Evolutionary conservation across 495 filamentous ascomycete species (phyloP).

Genomic region (Lasiosphaeria ovina): DNA sequence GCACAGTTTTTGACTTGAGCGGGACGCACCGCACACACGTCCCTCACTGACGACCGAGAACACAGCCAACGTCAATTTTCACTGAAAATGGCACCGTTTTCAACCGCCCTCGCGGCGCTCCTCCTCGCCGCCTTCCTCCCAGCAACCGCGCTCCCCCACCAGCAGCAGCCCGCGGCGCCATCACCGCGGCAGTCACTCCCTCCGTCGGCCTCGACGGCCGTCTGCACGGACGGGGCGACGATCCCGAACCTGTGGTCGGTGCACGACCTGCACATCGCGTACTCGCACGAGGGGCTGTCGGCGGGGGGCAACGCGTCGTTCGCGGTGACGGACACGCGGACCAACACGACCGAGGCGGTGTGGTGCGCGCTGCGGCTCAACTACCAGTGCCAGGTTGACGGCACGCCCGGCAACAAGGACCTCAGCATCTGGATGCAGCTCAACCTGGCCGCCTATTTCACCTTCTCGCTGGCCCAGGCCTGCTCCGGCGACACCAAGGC

Average conservation of each 20-base stretch:
- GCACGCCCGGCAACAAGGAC: slow-evolving; percentile 6
- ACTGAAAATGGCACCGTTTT: too few relatives aligned
- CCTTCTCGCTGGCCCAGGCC: too few relatives aligned
- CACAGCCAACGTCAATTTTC: too few relatives aligned
- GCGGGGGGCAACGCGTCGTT: not conserved
- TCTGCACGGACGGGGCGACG: slow-evolving; percentile 4
- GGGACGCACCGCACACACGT: too few relatives aligned
- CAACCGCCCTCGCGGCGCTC: too few relatives aligned
- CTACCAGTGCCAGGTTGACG: slow-evolving; percentile 13
- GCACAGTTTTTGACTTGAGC: too few relatives aligned
- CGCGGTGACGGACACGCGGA: slow-evolving; percentile 5
- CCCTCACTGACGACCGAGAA: too few relatives aligned
- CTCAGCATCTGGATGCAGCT: slow-evolving; percentile 10
- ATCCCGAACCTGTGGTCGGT: slow-evolving; percentile 12
- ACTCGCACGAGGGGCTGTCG: not conserved
- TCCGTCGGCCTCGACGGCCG: not conserved
- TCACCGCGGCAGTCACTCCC: too few relatives aligned
- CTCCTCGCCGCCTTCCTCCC: too few relatives aligned
- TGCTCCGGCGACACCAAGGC: too few relatives aligned
- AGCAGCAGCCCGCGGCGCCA: too few relatives aligned
- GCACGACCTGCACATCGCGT: not conserved
- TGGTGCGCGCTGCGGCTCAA: slow-evolving; percentile 3
- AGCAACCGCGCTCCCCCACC: too few relatives aligned
- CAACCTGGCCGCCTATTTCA: not conserved
- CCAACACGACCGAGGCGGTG: slow-evolving; percentile 9